Base-by-base conservation (phyloP, 1,284 basidiomycete genomes). In the Apiotrichum veenhuisii region DNA sequence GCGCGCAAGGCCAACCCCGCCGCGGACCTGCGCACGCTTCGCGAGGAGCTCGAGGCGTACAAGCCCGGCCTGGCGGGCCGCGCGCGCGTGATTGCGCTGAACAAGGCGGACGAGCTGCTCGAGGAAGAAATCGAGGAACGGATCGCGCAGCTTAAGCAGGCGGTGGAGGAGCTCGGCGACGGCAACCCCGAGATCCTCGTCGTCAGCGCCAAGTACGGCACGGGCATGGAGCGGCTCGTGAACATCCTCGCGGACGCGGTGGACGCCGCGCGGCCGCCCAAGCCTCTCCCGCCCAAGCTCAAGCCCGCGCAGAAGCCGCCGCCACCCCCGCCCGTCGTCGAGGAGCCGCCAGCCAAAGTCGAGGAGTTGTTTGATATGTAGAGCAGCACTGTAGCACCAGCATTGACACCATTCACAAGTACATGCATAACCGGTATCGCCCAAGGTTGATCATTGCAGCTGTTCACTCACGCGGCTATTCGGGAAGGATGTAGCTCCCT, bases 91-190 rank as follows among this genome's bases (percentile, higher is more conserved):
- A 87, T 99, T 26, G 81, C 98, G 23, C 89, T 92, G 20, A 98
- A 98, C 81, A 98, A 98, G 77, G 93, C 91, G 0, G 95, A 98
- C 76, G 73, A 89, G 43, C 81, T 93, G 2, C 82, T 79, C 25
- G 73, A 72, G 38, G 76, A 67, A 3, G 25, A 58, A 4, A 68
- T 74, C 47, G 66, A 55, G 49, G 64, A 58, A 52, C 68, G 55
- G 36, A 67, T 77, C 20, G 80, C 80, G 4, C 80, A 85, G 1
- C 76, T 80, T 17, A 23, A 59, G 38, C 41, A 46, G 9, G 59
- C 50, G 2, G 52, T 67, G 12, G 33, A 44, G 14, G 78, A 81
- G 46, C 33, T 54, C 1, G 51, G 10, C 11, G 38, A 37, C 23
- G 54, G 47, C 11, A 30, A 42, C 11, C 68, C 88, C 59, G 85